Evolutionary conservation across 2,329 filamentous ascomycete species (phyloP).

Genomic region (Sclerotinia minor): DNA sequence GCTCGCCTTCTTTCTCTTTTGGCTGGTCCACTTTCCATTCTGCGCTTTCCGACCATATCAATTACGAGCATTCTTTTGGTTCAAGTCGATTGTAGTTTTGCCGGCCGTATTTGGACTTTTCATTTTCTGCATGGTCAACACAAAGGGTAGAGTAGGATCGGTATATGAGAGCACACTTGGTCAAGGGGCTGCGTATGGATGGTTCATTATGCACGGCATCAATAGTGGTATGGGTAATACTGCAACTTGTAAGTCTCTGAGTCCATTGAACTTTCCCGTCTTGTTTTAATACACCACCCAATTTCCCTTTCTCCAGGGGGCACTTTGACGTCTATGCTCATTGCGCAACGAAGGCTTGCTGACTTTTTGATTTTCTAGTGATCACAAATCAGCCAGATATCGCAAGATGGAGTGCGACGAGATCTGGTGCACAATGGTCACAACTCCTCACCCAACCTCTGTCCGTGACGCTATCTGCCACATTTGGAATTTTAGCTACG

Average conservation of each 20-base stretch:
- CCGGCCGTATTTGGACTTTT: constrained; percentile 44
- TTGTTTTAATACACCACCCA: not conserved
- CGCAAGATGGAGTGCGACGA: constrained; percentile 43
- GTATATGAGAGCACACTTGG: constrained; percentile 33
- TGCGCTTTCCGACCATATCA: constrained; percentile 48
- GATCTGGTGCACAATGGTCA: constrained; percentile 44
- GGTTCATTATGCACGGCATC: constrained; percentile 46
- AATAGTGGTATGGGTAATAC: constrained; percentile 46
- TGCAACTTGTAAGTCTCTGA: constrained; percentile 35
- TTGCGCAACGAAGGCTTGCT: not conserved
- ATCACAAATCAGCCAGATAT: constrained; percentile 50
- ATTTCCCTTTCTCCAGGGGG: too few relatives aligned
- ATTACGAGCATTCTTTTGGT: constrained; percentile 47
- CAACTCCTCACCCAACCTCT: constrained; percentile 43
- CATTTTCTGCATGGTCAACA: constrained; percentile 46
- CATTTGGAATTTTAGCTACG: constrained; percentile 40
- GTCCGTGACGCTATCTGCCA: constrained; percentile 27
- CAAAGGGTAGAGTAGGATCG: constrained; percentile 40
- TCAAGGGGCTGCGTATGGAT: constrained; percentile 33
- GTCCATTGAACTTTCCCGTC: not conserved
- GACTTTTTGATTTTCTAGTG: constrained; percentile 25
- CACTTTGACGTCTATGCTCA: not conserved
- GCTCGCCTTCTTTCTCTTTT: constrained; percentile 56
- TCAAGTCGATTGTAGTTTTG: constrained; percentile 39
- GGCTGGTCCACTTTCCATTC: constrained; percentile 53